Evolutionary conservation across 768 basidiomycete species (phyloP), one percentile per base, ranked within the genome.

Genomic region (Mycena haematopus): DNA sequence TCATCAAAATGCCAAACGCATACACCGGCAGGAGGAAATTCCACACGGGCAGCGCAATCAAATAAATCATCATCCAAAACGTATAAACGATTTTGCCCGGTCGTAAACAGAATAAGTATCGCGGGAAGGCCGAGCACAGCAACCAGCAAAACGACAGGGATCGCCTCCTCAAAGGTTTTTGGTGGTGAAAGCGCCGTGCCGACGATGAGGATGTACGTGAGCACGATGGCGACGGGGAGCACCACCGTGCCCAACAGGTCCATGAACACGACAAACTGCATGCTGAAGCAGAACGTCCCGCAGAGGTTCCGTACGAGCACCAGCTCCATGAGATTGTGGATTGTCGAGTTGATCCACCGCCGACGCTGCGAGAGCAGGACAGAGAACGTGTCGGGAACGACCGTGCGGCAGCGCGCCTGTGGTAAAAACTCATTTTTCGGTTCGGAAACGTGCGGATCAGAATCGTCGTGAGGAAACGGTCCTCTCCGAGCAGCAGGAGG

Each of bases 211-310:
- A 88, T 84, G 73, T 95, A 95, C 3, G 97, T 99, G 53, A 99
- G 82, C 56, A 83, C 78, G 70, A 99, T 97, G 65, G 96, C 96
- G 70, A 98, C 88, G 27, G 97, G 97, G 19, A 98, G 85, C 22
- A 97, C 95, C 69, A 94, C 86, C 3, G 93, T 96, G 62, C 93
- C 93, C 62, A 95, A 77, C 46, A 96, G 85, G 75, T 98, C 95
- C 93, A 99, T 95, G 79, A 96, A 94, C 56, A 99, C 95, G 75
- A 99, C 89, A 75, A 99, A 99, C 74, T 99, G 97, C 96, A 98
- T 99, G 77, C 95, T 97, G 79, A 99, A 98, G 82, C 97, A 99
- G 78, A 99, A 99, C 31, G 96, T 99, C 36, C 97, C 97, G 76
- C 97, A 99, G 17, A 98, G 84, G 73, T 99, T 95, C 67, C 92